These are phyloP conservation scores for Stagonosporopsis chrysanthemi DNA, from an alignment of 2,329 filamentous ascomycete genomes.

Conservation along the genomic window DNA sequence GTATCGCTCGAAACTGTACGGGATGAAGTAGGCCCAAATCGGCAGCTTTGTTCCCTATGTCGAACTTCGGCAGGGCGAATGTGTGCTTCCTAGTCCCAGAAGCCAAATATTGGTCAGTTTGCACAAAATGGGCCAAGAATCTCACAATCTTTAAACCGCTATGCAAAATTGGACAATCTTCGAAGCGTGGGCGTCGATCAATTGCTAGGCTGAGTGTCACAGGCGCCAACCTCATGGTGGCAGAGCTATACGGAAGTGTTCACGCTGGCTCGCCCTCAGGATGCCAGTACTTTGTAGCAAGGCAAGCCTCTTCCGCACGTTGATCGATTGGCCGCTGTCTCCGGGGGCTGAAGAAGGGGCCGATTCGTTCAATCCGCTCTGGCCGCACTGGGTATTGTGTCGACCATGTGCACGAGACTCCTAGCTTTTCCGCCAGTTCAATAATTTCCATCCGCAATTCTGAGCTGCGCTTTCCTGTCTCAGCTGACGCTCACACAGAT, in stretches of 20 bases:
- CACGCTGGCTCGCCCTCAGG: background rate
- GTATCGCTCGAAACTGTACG: conserved; percentile 8
- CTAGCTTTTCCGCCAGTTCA: conserved; percentile 2
- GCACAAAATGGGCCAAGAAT: background rate
- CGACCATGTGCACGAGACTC: conserved; percentile 5
- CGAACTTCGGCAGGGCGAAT: background rate
- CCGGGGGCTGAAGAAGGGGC: background rate
- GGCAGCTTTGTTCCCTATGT: background rate
- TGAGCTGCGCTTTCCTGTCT: background rate
- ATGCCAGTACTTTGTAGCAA: background rate
- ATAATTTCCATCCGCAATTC: background rate
- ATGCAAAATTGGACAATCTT: no score
- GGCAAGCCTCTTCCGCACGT: background rate
- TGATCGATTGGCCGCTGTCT: no score
- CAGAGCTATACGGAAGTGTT: background rate
- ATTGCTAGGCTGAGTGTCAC: background rate
- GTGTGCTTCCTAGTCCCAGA: background rate
- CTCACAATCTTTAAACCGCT: background rate
- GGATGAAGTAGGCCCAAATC: background rate
- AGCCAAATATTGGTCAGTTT: background rate
- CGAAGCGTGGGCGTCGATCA: background rate
- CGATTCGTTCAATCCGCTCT: background rate
- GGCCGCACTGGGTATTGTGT: no score
- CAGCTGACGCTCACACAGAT: conserved; percentile 3
- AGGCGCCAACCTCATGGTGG: background rate